These are phyloP conservation scores for Nicotiana otophora DNA, from an alignment of 257 asterid genomes.

Conservation along the genomic window DNA sequence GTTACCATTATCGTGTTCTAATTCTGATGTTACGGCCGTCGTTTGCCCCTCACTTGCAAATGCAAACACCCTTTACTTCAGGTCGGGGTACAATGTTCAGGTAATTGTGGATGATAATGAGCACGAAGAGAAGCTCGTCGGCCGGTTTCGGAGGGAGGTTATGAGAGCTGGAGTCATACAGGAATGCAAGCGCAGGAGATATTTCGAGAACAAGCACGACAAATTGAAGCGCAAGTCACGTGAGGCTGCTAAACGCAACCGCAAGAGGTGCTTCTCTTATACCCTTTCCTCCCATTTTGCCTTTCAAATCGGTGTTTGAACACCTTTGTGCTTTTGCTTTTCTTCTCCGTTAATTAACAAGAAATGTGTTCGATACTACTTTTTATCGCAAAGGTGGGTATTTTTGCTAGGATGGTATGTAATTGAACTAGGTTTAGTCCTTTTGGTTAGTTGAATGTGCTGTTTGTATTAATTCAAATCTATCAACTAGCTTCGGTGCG, in stretches of 20 bases:
- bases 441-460: not conserved
- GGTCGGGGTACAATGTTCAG: conserved; percentile 68
- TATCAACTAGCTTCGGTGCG: not conserved
- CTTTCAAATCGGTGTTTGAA: not conserved
- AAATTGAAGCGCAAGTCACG: conserved; percentile 73
- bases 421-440: not conserved
- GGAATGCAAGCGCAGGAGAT: conserved; percentile 77
- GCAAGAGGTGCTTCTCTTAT: conserved; percentile 46
- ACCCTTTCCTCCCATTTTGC: not conserved
- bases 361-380: not conserved
- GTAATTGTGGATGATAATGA: conserved; percentile 79
- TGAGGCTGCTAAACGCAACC: conserved; percentile 87
- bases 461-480: not conserved
- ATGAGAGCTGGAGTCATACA: conserved; percentile 86
- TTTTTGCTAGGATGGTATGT: not conserved
- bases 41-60: conserved; percentile 64
- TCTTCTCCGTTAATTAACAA: not conserved
- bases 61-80: conserved; percentile 58
- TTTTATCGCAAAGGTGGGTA: not conserved
- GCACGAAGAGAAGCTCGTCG: conserved; percentile 77
- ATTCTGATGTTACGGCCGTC: conserved; percentile 42
- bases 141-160: conserved; percentile 85
- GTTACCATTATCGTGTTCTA: not conserved
- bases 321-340: not conserved
- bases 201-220: conserved; percentile 73